Evolutionary conservation across 2,329 filamentous ascomycete species (phyloP), one percentile per base, ranked within the genome.

Genomic region (Fusarium pininemorale): DNA sequence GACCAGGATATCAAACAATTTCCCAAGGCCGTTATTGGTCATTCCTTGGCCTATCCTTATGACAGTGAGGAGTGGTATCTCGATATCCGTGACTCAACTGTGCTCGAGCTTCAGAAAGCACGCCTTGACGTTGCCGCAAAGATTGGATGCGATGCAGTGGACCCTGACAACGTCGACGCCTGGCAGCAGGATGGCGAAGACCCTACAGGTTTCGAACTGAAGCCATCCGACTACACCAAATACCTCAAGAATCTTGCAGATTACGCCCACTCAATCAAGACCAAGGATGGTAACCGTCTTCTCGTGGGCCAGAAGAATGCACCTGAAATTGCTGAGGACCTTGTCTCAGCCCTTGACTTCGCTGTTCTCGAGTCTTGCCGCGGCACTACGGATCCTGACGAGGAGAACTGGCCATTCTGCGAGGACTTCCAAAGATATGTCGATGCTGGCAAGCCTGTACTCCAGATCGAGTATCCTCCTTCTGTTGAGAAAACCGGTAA

Each of bases 311-410:
- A 82, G 55, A 82, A 82, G 75, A 82, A 82, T 56, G 79, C 80
- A 13, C 73, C 75, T 6, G 73, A 77, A 32, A 76, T 81, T 39
- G 77, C 79, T 26, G 32, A 67, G 5, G 57, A 73, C 32, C 75
- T 82, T 8, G 72, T 75, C 32, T 69, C 66, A 30, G 58, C 63
- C n/a, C 75, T 81, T 26, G 81, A 82, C 68, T 82, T 82, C 66
- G 80, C 80, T 37, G 74, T 84, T 68, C 72, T 84, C 75, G 72
- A 85, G 70, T 75, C 83, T 74, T 85, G 79, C 65, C 71, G 78
- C 37, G 77, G 79, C 44, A 77, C 72, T 55, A 74, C 69, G 47
- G 63, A 75, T 37, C 61, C 63, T 38, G 41, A 48, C 15, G 73
- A 70, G 51, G 63, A 71, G 53, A 75, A 41, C 51, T 67, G 69